Conservation (phyloP, 768 basidiomycete genomes). For the Polyporus arcularius region DNA sequence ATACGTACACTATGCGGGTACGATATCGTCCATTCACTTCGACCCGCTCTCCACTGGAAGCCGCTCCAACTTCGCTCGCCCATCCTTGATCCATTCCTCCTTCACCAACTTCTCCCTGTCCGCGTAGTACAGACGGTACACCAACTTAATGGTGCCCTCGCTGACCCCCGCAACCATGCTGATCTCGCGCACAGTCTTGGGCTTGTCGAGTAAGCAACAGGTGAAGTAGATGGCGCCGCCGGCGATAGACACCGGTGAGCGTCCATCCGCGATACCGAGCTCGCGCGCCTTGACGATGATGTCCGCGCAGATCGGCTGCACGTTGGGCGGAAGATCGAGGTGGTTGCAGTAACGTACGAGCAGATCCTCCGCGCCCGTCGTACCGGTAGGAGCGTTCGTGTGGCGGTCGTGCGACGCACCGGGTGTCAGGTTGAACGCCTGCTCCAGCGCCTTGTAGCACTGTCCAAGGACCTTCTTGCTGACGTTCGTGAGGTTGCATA, state of each 20-base stretch:
- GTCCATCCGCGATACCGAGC: constrained; percentile 88
- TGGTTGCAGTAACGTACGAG: constrained; percentile 95
- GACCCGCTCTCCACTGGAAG: constrained; percentile 34
- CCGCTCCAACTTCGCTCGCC: constrained; percentile 57
- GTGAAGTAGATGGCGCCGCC: constrained; percentile 95
- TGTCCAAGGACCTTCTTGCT: constrained; percentile 95
- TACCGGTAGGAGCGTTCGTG: constrained; percentile 43
- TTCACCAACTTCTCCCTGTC: constrained; percentile 81
- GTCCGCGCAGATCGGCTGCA: constrained; percentile 82
- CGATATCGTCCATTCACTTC: constrained; percentile 11
- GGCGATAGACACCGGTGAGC: constrained; percentile 98
- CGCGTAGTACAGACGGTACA: constrained; percentile 76
- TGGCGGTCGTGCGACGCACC: constrained; percentile 60
- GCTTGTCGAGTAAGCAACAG: constrained; percentile 74
- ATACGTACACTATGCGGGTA: background rate
- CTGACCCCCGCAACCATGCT: constrained; percentile 90
- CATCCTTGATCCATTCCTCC: constrained; percentile 82
- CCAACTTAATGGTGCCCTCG: constrained; percentile 92
- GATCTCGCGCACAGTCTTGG: constrained; percentile 82
- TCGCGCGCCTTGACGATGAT: constrained; percentile 80
- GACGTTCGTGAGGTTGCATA: constrained; percentile 90
- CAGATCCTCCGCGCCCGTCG: constrained; percentile 80
- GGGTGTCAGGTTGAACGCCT: constrained; percentile 86
- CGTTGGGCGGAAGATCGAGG: constrained; percentile 77
- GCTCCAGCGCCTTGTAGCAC: constrained; percentile 87